Percentiles rank a stretch among this genome's conserved stretches.
These are phyloP conservation scores for Pythium phragmitis DNA, from an alignment of 352 stramenopile species.

Conservation along the genomic window DNA sequence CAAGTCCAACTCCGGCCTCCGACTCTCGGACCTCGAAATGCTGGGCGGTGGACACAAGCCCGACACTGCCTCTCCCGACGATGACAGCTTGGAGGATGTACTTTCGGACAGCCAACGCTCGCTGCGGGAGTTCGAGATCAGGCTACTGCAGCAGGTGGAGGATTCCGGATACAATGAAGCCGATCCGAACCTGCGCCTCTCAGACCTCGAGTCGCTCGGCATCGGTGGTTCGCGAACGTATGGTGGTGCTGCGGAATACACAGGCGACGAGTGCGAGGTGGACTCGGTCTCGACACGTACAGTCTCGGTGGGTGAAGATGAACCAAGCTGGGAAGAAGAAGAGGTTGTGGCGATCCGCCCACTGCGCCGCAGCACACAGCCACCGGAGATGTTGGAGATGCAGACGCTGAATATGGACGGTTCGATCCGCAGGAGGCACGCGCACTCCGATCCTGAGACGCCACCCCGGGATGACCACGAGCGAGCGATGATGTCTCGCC, in stretches of 20 bases:
- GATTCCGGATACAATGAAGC: neutral
- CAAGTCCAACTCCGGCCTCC: neutral
- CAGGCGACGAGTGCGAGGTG: neutral
- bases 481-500: constrained; percentile 20
- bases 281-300: neutral
- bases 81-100: neutral
- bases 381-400: constrained; percentile 5
- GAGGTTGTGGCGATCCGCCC: neutral
- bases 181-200: neutral
- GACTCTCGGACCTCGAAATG: neutral
- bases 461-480: constrained; percentile 33
- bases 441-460: constrained; percentile 21
- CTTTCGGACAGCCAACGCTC: neutral
- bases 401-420: neutral
- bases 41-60: neutral
- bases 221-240: neutral
- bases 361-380: constrained; percentile 2
- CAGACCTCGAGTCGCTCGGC: neutral
- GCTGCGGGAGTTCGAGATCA: neutral
- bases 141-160: neutral
- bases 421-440: neutral
- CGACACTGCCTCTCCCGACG: neutral
- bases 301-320: neutral
- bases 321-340: neutral
- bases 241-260: neutral